Conservation (phyloP, 176 grass and related monocot species). For the Poa annua region DNA sequence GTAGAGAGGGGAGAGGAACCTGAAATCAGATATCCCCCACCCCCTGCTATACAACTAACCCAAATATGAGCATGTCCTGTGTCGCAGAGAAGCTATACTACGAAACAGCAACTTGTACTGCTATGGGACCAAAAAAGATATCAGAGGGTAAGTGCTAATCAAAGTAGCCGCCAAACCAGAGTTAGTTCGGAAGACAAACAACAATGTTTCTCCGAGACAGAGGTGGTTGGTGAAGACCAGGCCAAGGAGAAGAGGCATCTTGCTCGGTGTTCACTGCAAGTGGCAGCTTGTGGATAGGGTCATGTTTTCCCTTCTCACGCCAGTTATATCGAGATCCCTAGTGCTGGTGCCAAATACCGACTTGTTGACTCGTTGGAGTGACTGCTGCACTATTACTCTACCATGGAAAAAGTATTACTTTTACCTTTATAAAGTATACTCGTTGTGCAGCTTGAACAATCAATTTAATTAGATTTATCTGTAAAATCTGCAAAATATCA, state of each 20-base stretch:
- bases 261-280: background rate
- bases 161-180: background rate
- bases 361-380: background rate
- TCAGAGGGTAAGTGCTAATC: background rate
- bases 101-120: background rate
- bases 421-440: background rate
- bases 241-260: background rate
- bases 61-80: background rate
- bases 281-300: background rate
- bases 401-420: conserved; percentile 17
- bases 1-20: background rate
- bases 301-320: background rate
- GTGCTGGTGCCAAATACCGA: conserved; percentile 11
- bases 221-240: background rate
- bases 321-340: background rate
- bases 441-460: background rate
- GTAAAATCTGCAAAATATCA: background rate
- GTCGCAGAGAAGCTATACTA: background rate
- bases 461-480: background rate
- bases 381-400: background rate
- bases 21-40: background rate
- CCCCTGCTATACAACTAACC: background rate
- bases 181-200: background rate
- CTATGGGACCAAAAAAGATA: background rate
- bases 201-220: background rate